Evolutionary conservation across 305 asterid species (phyloP), one percentile per base, ranked within the genome.

Genomic region (Solanum aculeatissimum): DNA sequence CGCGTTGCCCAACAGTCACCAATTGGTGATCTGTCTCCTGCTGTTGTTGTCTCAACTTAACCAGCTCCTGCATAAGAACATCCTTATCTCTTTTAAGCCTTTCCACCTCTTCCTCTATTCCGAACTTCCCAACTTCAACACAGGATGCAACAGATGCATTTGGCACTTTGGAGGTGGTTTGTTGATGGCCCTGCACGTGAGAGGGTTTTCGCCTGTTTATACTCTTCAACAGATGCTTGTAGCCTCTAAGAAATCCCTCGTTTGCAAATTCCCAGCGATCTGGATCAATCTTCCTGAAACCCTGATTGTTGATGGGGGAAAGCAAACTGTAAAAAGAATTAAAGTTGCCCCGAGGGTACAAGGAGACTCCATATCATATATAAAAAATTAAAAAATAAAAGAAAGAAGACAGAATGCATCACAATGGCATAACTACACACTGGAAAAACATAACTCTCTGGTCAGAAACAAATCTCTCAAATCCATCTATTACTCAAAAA

Each of bases 21-120:
- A 93, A 86, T 45, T 93, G 92, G 84, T 86, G 84, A 85, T 93
- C 96, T 0, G 94, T 93, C 51, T 92, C 63, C 83, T 92, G 93
- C 85, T 92, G 97, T 83, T 91, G 95, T 83, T 93, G 95, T 85
- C 95, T 91, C 88, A 93, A 85, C 90, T 92, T 88, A 38, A 92
- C 93, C 87, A 93, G 95, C 89, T 93, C 96, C 84, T 93, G 95
- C 97, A 93, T 92, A 55, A 93, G 94, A 49, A 89, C 85, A 78
- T 93, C 93, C 88, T 92, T 92, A 78, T 93, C 96, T 79, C 93
- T 88, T 87, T 92, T 93, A 83, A 92, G 89, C 84, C 89, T 86
- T 84, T 91, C 95, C 54, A 92, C 96, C 78, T 91, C 97, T 84
- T 90, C 95, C 23, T 91, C 96, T 9, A 92, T 89, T 83, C 95